phyloP scores from a whole-genome alignment of 148 eudicot genomes.

The Cornus suecica region DNA sequence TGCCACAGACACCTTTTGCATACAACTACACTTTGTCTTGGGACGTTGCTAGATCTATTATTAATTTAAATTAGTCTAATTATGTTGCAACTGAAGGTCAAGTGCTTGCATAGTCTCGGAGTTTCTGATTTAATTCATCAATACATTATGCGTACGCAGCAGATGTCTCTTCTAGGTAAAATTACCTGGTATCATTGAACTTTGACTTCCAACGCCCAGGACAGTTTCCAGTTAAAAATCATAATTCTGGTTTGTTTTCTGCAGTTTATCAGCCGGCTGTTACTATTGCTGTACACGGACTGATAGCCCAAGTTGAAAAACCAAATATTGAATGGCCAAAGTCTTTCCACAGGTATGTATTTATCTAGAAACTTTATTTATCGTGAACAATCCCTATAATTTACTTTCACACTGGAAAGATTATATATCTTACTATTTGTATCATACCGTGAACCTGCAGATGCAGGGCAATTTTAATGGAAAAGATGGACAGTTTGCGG shows the following conservation, averaged over 20 bases:
- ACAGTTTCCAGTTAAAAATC: constrained; percentile 6
- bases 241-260: constrained; percentile 16
- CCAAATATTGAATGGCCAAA: constrained; percentile 95
- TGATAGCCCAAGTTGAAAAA: constrained; percentile 75
- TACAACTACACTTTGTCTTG: neutral
- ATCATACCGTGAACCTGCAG: constrained; percentile 35
- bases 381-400: neutral
- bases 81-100: constrained; percentile 46
- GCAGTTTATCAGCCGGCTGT: constrained; percentile 77
- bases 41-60: neutral
- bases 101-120: constrained; percentile 71
- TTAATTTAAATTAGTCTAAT: neutral
- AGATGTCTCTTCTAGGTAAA: constrained; percentile 83
- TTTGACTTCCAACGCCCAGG: neutral
- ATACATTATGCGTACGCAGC: constrained; percentile 70
- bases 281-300: constrained; percentile 54
- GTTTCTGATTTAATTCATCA: constrained; percentile 74
- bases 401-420: neutral
- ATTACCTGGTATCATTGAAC: constrained; percentile 3
- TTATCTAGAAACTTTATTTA: constrained; percentile 3
- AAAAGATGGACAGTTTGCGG: constrained; percentile 62
- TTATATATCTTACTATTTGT: constrained; percentile 6
- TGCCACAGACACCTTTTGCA: neutral
- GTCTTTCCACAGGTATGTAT: constrained; percentile 78
- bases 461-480: constrained; percentile 56